phyloP scores from a whole-genome alignment of 2,329 filamentous ascomycete species.

The Claviceps quebecensis region DNA sequence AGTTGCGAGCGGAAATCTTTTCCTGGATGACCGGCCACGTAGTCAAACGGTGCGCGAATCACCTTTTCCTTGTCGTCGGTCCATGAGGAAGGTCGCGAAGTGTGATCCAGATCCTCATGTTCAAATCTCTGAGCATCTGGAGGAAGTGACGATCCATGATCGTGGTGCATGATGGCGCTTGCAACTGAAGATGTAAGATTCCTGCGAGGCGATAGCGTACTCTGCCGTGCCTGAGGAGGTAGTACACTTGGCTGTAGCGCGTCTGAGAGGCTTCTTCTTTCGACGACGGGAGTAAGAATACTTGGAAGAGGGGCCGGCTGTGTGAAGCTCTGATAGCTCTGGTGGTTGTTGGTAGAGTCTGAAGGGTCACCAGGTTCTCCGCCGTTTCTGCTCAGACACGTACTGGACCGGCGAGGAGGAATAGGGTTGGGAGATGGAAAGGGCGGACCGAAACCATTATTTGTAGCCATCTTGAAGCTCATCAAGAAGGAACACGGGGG shows the following conservation, averaged over 20 bases:
- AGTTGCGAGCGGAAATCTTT: constrained; percentile 74
- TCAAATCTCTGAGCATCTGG: constrained; percentile 39
- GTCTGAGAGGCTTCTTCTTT: constrained; percentile 47
- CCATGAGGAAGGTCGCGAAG: constrained; percentile 40
- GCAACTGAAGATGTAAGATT: constrained; percentile 1
- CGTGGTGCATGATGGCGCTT: constrained; percentile 17
- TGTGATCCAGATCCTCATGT: constrained; percentile 40
- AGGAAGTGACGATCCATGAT: constrained; percentile 21
- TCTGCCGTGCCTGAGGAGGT: neutral
- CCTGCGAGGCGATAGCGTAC: neutral
- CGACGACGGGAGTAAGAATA: constrained; percentile 38
- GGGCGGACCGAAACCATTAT: neutral
- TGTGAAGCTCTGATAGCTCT: constrained; percentile 5
- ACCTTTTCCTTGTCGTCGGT: constrained; percentile 63
- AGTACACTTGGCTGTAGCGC: constrained; percentile 19
- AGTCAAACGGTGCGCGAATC: constrained; percentile 65
- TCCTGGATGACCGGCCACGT: constrained; percentile 63
- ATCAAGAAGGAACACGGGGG: neutral
- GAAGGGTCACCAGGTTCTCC: neutral
- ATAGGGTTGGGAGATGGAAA: constrained; percentile 25
- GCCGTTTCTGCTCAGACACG: constrained; percentile 12
- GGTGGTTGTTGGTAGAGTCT: neutral
- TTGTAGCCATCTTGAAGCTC: constrained; percentile 9
- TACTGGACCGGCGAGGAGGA: constrained; percentile 56
- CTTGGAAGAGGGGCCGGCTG: constrained; percentile 12